Base-by-base conservation (phyloP, 805 yeast species). In the Candida ortonii region DNA sequence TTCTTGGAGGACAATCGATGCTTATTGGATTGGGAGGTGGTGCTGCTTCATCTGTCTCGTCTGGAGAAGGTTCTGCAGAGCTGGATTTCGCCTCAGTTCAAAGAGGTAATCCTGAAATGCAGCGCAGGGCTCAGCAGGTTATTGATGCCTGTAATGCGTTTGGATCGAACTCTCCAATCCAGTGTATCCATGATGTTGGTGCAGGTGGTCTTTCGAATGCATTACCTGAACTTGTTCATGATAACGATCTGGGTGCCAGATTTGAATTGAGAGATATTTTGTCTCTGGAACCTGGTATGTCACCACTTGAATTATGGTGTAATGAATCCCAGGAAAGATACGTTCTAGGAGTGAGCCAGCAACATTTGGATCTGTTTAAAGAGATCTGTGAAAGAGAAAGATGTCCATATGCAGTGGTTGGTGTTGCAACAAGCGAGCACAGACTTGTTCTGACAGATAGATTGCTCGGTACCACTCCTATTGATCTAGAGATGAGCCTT, bases 271-370 rank as follows among this genome's bases (percentile, higher is more conserved):
- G 99, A 64, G 84, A 89, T 36, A 82, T 93, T 38, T 76, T 95
- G 37, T 81, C 88, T 22, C 73, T 88, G 46, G 99, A 93, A 62
- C 95, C 96, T 30, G 95, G 97, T 39, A 87, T 93, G 97, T 90
- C 97, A 5, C 97, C 99, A 36, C 86, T 93, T 95, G 98, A 93
- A 68, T 87, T 93, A 46, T 93, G 99, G 99, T 93, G 99, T 76
- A 90, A 95, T 53, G 98, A 93, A 66, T 93, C 97, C 2, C 99
- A 93, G 67, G 99, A 93, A 64, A 80, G 99, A 62, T 93, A 89
- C 53, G 99, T 93, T 16, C 64, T 93, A 51, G 97, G 96, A 47
- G 95, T 93, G 43, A 73, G 87, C 11, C 85, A 85, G 35, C 79
- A 77, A 42, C 84, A 88, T 57, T 64, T 90, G 39, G 75, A 75